Conservation (phyloP, 306 rosid genomes). For the Comarum palustre region DNA sequence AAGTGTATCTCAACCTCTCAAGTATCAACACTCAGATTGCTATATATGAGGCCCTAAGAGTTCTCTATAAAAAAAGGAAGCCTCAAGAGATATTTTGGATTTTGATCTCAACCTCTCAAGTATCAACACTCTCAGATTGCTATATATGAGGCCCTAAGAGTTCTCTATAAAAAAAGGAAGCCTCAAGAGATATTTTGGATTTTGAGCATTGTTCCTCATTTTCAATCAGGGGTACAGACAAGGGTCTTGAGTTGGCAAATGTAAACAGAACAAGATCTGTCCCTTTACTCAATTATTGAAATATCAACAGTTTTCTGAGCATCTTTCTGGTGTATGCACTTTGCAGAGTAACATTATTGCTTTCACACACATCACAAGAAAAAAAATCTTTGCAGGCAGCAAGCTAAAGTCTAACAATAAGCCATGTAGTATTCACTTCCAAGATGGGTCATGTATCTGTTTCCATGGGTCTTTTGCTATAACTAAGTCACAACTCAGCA, state of each 20-base stretch:
- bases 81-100: too few species aligned
- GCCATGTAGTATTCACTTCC: background rate
- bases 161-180: too few species aligned
- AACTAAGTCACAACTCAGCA: background rate
- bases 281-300: constrained; percentile 1
- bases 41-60: too few species aligned
- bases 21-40: too few species aligned
- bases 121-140: background rate
- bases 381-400: background rate
- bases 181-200: background rate
- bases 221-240: background rate
- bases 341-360: background rate
- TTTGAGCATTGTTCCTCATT: background rate
- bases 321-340: background rate
- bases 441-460: background rate
- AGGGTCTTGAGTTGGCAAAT: background rate
- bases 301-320: background rate
- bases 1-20: too few species aligned
- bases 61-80: too few species aligned
- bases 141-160: background rate
- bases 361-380: background rate
- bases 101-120: background rate
- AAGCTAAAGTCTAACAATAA: background rate
- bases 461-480: background rate
- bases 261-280: background rate